A percentile compares a stretch with the other conserved stretches of the same genome.
phyloP scores from a whole-genome alignment of 208 protist genomes.

The Trichomonas tenax region DNA sequence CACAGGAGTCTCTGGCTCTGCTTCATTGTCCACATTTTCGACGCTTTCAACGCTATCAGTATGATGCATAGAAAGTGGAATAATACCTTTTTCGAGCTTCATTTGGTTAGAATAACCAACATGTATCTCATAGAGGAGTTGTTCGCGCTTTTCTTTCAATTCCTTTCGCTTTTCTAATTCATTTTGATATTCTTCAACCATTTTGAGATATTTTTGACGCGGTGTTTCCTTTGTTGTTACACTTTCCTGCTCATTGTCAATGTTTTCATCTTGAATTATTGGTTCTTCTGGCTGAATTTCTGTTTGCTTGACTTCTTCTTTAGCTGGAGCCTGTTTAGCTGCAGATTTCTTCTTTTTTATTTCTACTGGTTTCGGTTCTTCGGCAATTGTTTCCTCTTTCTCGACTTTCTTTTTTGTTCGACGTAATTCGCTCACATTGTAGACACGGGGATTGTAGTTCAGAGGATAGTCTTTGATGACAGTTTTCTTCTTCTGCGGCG shows the following conservation, averaged over 20 bases:
- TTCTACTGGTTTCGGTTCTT: background rate
- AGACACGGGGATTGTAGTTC: background rate
- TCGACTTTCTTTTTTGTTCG: background rate
- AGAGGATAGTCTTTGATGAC: background rate
- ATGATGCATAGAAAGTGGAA: background rate
- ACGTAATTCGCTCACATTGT: background rate
- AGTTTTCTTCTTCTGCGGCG: background rate
- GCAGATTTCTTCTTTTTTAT: background rate
- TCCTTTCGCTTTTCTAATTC: background rate
- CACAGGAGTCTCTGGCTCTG: too few relatives aligned
- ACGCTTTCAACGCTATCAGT: too few relatives aligned
- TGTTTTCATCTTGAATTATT: background rate
- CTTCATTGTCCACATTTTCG: too few relatives aligned
- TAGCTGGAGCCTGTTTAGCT: background rate
- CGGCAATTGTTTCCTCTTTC: background rate
- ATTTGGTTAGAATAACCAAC: background rate
- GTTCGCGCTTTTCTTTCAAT: background rate
- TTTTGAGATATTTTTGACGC: background rate
- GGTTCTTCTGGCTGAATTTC: background rate
- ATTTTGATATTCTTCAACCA: background rate
- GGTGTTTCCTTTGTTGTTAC: background rate
- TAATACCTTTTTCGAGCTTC: background rate
- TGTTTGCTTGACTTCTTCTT: background rate
- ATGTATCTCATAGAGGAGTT: background rate
- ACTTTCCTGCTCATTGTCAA: background rate